A percentile compares a stretch with the other conserved stretches of the same genome.
phyloP scores from a whole-genome alignment of 371 early-diverging fungal species.

The Saksenaea vasiformis region DNA sequence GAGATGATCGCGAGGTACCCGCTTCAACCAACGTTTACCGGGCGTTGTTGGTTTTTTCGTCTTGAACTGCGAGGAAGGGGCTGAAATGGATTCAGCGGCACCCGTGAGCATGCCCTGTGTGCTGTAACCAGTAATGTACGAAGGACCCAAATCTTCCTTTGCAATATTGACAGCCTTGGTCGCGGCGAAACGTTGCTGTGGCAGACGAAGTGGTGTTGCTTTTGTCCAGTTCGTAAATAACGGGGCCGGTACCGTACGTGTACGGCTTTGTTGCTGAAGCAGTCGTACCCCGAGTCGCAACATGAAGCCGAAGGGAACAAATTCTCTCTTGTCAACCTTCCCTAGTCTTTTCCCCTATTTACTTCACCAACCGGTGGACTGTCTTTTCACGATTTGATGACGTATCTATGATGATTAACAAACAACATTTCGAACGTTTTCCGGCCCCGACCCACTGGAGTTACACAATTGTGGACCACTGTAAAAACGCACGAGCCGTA shows the following conservation, averaged over 20 bases:
- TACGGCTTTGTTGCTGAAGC: not conserved
- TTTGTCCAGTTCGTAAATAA: not conserved
- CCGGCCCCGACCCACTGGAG: too few relatives aligned
- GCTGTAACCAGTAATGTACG: conserved; percentile 42
- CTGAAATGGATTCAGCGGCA: conserved; percentile 26
- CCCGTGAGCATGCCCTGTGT: conserved; percentile 40
- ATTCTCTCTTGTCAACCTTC: too few relatives aligned
- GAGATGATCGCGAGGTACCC: conserved; percentile 88
- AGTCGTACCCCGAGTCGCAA: conserved; percentile 9
- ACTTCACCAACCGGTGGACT: too few relatives aligned
- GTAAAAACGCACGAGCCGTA: too few relatives aligned
- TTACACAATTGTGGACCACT: too few relatives aligned
- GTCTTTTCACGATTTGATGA: too few relatives aligned
- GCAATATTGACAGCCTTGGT: not conserved
- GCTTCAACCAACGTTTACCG: conserved; percentile 85
- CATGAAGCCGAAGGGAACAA: not conserved
- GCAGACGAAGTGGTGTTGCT: not conserved
- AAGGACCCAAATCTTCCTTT: not conserved
- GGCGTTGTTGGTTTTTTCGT: conserved; percentile 91
- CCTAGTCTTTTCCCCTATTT: too few relatives aligned
- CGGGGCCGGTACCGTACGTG: not conserved
- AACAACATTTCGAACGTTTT: too few relatives aligned
- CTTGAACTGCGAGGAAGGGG: conserved; percentile 72
- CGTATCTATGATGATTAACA: too few relatives aligned
- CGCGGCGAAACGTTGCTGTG: not conserved